Percentiles rank a stretch among this genome's conserved stretches.
These are phyloP conservation scores for Beauveria sp. DNA, from an alignment of 2,329 filamentous ascomycete genomes.

Conservation along the genomic window DNA sequence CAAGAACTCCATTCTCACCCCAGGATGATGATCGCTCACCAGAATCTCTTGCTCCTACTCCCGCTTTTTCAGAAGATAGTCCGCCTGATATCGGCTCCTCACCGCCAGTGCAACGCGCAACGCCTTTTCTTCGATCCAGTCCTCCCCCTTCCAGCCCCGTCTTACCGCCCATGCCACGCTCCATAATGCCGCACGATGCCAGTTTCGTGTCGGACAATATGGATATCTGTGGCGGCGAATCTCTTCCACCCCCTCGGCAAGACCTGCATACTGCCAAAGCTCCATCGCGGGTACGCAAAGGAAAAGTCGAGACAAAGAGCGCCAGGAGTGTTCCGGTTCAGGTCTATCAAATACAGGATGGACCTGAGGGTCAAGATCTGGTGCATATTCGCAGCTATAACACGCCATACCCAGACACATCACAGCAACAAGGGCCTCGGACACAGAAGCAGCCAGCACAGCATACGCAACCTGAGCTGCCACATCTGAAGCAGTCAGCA, in stretches of 20 bases:
- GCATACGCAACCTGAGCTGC: constrained; percentile 18
- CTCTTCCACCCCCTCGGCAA: constrained; percentile 34
- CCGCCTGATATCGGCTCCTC: constrained; percentile 83
- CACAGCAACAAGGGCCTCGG: constrained; percentile 8
- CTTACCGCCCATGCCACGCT: constrained; percentile 54
- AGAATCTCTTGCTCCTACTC: constrained; percentile 45
- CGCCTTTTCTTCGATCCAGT: constrained; percentile 47
- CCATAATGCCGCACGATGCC: constrained; percentile 62
- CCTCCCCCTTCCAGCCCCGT: constrained; percentile 75
- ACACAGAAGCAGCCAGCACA: background rate
- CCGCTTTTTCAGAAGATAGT: constrained; percentile 54
- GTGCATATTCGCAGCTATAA: constrained; percentile 30
- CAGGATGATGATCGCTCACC: constrained; percentile 48
- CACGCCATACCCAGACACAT: constrained; percentile 19
- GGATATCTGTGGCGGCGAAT: constrained; percentile 58
- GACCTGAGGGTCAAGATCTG: constrained; percentile 27
- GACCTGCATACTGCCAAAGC: constrained; percentile 8
- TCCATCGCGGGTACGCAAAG: background rate
- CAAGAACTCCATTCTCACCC: constrained; percentile 32
- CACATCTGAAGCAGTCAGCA: constrained; percentile 18
- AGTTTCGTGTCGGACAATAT: constrained; percentile 75
- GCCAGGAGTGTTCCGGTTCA: constrained; percentile 33
- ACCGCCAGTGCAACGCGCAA: constrained; percentile 66
- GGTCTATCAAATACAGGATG: constrained; percentile 33
- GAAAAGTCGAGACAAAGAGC: constrained; percentile 24